Conservation (phyloP, 345 rosid species). For the Erodium maritimum region DNA sequence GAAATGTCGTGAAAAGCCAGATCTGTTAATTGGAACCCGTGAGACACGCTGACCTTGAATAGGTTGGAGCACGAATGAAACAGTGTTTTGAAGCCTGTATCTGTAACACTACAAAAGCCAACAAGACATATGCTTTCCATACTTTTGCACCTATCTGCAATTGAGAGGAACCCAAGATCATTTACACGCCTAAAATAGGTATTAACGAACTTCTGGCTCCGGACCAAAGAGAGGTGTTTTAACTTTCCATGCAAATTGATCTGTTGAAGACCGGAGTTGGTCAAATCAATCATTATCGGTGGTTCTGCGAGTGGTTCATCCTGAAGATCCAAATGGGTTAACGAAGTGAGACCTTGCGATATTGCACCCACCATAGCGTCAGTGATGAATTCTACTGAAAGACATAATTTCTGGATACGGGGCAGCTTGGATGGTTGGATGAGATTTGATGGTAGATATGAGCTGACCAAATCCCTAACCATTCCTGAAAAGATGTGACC, state of each 20-base stretch:
- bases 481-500: constrained; percentile 64
- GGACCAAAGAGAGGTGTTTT: constrained; percentile 69
- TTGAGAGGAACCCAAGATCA: constrained; percentile 82
- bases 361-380: constrained; percentile 61
- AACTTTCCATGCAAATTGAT: constrained; percentile 61
- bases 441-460: constrained; percentile 19
- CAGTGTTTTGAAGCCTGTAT: constrained; percentile 70
- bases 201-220: constrained; percentile 66
- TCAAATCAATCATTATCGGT: constrained; percentile 50
- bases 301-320: constrained; percentile 76
- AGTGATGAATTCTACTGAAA: constrained; percentile 69
- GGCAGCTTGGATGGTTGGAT: constrained; percentile 39
- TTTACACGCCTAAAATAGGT: constrained; percentile 71
- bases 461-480: constrained; percentile 62
- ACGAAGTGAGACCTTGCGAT: constrained; percentile 46
- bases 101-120: constrained; percentile 88
- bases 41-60: constrained; percentile 59
- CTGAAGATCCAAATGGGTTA: constrained; percentile 77
- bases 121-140: constrained; percentile 83
- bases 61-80: constrained; percentile 71
- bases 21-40: constrained; percentile 69
- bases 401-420: constrained; percentile 53
- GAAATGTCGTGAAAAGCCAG: constrained; percentile 78
- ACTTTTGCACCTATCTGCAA: constrained; percentile 69
- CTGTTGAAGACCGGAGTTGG: constrained; percentile 75